A percentile compares a stretch with the other conserved stretches of the same genome.
Conservation (phyloP, 257 asterid species). For the Rubia yunnanensis region DNA sequence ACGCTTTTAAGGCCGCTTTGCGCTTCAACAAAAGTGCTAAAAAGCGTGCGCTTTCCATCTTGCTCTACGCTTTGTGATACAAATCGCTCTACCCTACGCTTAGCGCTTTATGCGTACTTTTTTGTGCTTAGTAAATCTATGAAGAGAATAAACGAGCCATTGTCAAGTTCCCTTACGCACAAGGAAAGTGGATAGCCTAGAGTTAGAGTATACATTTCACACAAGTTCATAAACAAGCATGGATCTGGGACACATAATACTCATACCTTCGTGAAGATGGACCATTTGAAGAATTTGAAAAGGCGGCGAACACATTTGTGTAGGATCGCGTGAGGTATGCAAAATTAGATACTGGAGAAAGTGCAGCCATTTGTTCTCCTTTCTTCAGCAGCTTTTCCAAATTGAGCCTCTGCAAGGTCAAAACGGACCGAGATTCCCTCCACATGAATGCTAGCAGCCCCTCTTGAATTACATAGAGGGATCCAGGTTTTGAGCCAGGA, state of each 20-base stretch:
- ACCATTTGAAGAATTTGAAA: constrained; percentile 44
- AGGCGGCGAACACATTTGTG: constrained; percentile 74
- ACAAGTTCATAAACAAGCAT: not conserved
- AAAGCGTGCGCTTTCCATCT: too few relatives aligned
- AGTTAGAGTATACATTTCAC: not conserved
- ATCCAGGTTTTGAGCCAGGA: constrained; percentile 90
- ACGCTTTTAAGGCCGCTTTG: too few relatives aligned
- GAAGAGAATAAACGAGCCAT: not conserved
- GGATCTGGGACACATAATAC: not conserved
- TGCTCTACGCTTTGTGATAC: too few relatives aligned
- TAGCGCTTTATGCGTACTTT: too few relatives aligned
- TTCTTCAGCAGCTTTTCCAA: constrained; percentile 58
- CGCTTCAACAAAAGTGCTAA: too few relatives aligned
- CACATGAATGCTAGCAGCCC: constrained; percentile 66
- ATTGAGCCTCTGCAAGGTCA: constrained; percentile 71
- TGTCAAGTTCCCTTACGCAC: not conserved
- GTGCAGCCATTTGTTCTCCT: constrained; percentile 69
- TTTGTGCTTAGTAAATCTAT: not conserved
- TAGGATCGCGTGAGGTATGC: constrained; percentile 72
- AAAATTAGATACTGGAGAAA: constrained; percentile 73
- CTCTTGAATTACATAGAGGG: constrained; percentile 62
- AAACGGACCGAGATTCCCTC: constrained; percentile 69
- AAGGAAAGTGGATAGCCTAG: not conserved
- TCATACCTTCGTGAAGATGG: constrained; percentile 53
- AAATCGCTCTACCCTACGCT: too few relatives aligned